These are phyloP conservation scores for Raphanus raphanistrum DNA, from an alignment of 345 rosid genomes.

Conservation along the genomic window DNA sequence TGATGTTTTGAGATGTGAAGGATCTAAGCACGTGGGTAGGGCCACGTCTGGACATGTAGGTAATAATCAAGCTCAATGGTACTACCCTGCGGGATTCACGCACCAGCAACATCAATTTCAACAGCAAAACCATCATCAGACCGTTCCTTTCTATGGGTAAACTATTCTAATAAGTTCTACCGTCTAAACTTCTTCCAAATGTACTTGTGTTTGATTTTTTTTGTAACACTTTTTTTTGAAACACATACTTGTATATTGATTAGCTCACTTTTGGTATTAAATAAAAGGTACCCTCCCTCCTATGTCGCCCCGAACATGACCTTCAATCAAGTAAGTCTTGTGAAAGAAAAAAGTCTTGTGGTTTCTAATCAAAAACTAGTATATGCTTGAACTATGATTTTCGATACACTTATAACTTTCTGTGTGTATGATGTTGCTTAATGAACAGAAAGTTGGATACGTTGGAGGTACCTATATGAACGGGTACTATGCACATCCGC, in stretches of 20 bases:
- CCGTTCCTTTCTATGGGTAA: constrained; percentile 66
- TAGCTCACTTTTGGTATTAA: not conserved
- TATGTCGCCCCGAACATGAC: constrained; percentile 61
- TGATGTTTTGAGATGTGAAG: constrained; percentile 43
- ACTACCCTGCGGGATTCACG: constrained; percentile 65
- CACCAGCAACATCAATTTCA: constrained; percentile 47
- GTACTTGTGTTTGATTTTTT: not conserved
- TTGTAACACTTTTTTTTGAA: too few species aligned
- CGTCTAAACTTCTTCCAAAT: constrained; percentile 6
- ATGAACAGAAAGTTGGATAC: constrained; percentile 65
- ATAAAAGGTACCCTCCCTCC: constrained; percentile 66
- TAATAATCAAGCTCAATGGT: constrained; percentile 77
- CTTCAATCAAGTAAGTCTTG: constrained; percentile 66
- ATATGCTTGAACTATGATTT: not conserved
- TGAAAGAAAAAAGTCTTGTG: not conserved
- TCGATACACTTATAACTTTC: not conserved
- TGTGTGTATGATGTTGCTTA: not conserved
- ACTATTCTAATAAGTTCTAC: not conserved
- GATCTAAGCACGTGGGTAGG: constrained; percentile 57
- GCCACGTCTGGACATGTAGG: constrained; percentile 50
- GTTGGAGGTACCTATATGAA: constrained; percentile 74
- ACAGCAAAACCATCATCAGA: constrained; percentile 42
- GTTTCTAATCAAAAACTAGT: not conserved
- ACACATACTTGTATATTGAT: not conserved
- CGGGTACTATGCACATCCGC: constrained; percentile 51